phyloP scores from a whole-genome alignment of 441 rosid genomes.

The Pelargonium citronellum region DNA sequence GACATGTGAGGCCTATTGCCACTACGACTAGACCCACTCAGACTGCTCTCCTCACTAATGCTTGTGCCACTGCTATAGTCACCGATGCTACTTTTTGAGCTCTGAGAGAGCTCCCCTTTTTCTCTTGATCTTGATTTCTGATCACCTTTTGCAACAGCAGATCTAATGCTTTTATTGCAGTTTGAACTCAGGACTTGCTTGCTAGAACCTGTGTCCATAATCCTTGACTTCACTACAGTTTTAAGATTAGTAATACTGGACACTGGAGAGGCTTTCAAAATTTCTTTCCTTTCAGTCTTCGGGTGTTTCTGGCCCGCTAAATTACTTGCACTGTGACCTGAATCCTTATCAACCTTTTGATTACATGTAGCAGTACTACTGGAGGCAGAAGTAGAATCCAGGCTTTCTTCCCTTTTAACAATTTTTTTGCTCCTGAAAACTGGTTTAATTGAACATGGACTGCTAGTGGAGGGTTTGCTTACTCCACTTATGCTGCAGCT shows the following conservation, averaged over 20 bases:
- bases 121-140: slow-evolving; percentile 52
- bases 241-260: slow-evolving; percentile 32
- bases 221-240: slow-evolving; percentile 34
- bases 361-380: slow-evolving; percentile 25
- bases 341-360: slow-evolving; percentile 27
- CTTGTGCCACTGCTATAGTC: slow-evolving; percentile 63
- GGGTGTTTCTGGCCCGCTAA: slow-evolving; percentile 20
- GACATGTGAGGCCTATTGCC: slow-evolving; percentile 77
- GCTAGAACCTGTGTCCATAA: slow-evolving; percentile 31
- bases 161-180: slow-evolving; percentile 28
- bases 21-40: slow-evolving; percentile 47
- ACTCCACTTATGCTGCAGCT: slow-evolving; percentile 24
- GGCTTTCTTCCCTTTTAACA: slow-evolving; percentile 49
- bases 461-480: slow-evolving; percentile 28
- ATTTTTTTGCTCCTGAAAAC: slow-evolving; percentile 48
- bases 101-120: slow-evolving; percentile 65
- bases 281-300: slow-evolving; percentile 33
- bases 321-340: slow-evolving; percentile 35
- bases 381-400: slow-evolving; percentile 30
- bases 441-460: slow-evolving; percentile 43
- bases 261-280: slow-evolving; percentile 29
- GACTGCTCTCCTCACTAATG: slow-evolving; percentile 51
- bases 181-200: slow-evolving; percentile 29
- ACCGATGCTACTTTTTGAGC: slow-evolving; percentile 82
- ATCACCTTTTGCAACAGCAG: slow-evolving; percentile 35